phyloP scores from a whole-genome alignment of 352 stramenopile species.

The Phytophthora sp. region DNA sequence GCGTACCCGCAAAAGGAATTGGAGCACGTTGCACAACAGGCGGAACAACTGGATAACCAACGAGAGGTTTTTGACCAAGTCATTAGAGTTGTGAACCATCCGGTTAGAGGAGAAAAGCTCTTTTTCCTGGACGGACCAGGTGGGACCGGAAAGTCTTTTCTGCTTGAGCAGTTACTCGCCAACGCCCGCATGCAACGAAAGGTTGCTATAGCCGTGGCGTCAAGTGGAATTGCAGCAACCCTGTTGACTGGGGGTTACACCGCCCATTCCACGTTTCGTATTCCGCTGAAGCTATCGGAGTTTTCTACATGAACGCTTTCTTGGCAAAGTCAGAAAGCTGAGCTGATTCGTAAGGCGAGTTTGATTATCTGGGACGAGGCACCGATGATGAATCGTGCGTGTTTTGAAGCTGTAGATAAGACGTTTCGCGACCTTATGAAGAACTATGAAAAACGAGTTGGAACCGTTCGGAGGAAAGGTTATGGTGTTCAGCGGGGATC shows the following conservation, averaged over 20 bases:
- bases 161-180: background rate
- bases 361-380: too few relatives aligned
- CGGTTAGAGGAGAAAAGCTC: too few relatives aligned
- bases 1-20: background rate
- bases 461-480: conserved; percentile 38
- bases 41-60: background rate
- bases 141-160: background rate
- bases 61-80: background rate
- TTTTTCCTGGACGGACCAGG: too few relatives aligned
- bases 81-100: background rate
- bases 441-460: too few relatives aligned
- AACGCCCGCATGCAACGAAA: background rate
- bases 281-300: background rate
- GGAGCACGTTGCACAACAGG: background rate
- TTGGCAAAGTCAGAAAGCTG: background rate
- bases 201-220: background rate
- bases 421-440: conserved; percentile 25
- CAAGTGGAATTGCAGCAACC: too few relatives aligned
- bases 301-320: background rate
- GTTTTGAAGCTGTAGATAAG: conserved; percentile 37
- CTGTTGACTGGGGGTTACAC: too few relatives aligned
- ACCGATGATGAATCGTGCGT: conserved; percentile 12
- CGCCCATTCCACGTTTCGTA: too few relatives aligned
- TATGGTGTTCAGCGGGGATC: conserved; percentile 28
- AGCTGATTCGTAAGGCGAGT: conserved; percentile 15